Conservation (phyloP, 768 basidiomycete genomes). For the Xanthoconium stramineum region DNA sequence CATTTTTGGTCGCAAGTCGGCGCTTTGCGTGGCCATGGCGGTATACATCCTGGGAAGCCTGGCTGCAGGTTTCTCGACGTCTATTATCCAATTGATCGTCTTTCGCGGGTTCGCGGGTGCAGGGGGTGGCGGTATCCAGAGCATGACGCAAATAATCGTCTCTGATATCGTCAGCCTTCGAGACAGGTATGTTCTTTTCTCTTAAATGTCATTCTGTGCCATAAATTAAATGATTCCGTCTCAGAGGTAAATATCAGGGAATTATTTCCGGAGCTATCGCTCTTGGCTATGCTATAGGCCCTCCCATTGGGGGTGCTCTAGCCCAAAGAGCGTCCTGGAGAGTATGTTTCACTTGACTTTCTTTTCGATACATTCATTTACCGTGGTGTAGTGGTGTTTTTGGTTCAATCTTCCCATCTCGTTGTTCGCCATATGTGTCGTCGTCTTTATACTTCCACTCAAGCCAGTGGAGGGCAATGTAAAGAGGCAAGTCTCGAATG, state of each 20-base stretch:
- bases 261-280: conserved; percentile 57
- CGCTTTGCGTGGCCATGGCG: conserved; percentile 54
- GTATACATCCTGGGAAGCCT: conserved; percentile 66
- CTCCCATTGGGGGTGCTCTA: conserved; percentile 63
- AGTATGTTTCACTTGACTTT: conserved; percentile 34
- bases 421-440: conserved; percentile 48
- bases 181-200: conserved; percentile 43
- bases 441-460: conserved; percentile 64
- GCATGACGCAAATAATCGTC: conserved; percentile 67
- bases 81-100: conserved; percentile 64
- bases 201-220: neutral
- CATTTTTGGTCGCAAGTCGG: conserved; percentile 64
- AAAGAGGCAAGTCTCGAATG: conserved; percentile 35
- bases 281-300: conserved; percentile 63
- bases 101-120: conserved; percentile 67
- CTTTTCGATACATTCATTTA: neutral
- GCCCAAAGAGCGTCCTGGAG: conserved; percentile 62
- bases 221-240: neutral
- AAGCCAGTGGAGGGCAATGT: conserved; percentile 63
- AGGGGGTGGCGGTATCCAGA: conserved; percentile 69
- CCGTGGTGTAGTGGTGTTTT: conserved; percentile 58
- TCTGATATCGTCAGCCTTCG: conserved; percentile 71
- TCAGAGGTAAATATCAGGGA: conserved; percentile 74
- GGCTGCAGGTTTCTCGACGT: conserved; percentile 62
- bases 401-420: conserved; percentile 69